These are phyloP conservation scores for Daldinia decipiens DNA, from an alignment of 495 filamentous ascomycete species.

Conservation along the genomic window DNA sequence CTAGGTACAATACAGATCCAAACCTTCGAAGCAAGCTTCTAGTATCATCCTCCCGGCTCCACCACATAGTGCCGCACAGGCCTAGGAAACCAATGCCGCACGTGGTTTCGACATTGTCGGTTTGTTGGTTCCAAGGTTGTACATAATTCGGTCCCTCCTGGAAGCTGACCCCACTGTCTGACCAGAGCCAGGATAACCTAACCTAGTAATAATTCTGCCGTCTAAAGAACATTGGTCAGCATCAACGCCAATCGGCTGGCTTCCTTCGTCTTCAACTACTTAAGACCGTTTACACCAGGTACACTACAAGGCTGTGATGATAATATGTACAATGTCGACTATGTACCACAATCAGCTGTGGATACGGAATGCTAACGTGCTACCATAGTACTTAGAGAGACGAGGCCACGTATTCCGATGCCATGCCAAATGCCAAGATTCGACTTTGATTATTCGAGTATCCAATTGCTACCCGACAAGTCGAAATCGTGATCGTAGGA, in stretches of 20 bases:
- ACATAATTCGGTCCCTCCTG: constrained; percentile 23
- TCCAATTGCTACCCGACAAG: constrained; percentile 25
- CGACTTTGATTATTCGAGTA: neutral
- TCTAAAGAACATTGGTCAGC: constrained; percentile 23
- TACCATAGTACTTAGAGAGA: constrained; percentile 8
- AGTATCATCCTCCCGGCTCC: constrained; percentile 27
- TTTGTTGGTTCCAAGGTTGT: constrained; percentile 22
- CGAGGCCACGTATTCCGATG: constrained; percentile 17
- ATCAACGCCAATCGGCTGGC: constrained; percentile 40
- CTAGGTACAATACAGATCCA: constrained; percentile 18
- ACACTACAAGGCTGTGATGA: neutral
- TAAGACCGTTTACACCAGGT: constrained; percentile 4
- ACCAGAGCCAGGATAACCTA: constrained; percentile 40
- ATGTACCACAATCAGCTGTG: constrained; percentile 1
- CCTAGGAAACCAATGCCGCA: constrained; percentile 17
- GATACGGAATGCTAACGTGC: constrained; percentile 29
- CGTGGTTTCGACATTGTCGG: constrained; percentile 33
- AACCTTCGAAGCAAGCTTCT: constrained; percentile 37
- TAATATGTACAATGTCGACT: constrained; percentile 4
- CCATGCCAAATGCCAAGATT: neutral
- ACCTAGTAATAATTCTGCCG: constrained; percentile 29
- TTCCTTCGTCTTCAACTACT: constrained; percentile 25
- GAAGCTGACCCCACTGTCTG: constrained; percentile 29
- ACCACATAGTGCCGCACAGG: constrained; percentile 8
- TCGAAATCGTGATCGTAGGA: constrained; percentile 35